Evolutionary conservation across 352 stramenopile species (phyloP), one percentile per base, ranked within the genome.

Genomic region (Pythium scleroteichum): DNA sequence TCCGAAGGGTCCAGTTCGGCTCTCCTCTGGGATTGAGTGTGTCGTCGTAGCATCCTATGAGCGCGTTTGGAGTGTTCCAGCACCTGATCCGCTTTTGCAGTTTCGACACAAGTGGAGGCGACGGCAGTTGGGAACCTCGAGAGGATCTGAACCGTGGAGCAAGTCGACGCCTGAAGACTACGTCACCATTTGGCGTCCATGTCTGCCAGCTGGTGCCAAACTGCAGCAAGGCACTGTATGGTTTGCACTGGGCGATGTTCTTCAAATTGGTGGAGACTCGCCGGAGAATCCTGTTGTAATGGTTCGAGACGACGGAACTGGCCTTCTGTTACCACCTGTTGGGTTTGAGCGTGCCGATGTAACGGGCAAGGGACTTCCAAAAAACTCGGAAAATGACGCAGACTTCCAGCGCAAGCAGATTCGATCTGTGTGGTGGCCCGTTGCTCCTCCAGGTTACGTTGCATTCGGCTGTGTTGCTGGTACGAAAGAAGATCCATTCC

Each of bases 41-140:
- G 62, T 92, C 35, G 71, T 94, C 7, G 78, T 94, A 29, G 63
- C 75, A n/a, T 78, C 82, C 17, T 94, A 88, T 58, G 87, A 95
- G 41, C 81, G 85, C 7, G 50, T 94, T 22, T 95, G 87, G 85
- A 90, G 83, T 57, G 74, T 95, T 14, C 85, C 87, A n/a, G 72
- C 82, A 17, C 71, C 83, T 0, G 85, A 95, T 59, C 87, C 85
- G 10, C 42, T 94, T 27, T 65, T 94, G 13, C 83, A 88, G 48
- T 88, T 89, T 55, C 80, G 83, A 20, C 87, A 88, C 63, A 92
- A 92, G 59, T 95, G 87, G 87, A 67, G 87, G 35, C 92, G 91
- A 23, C 57, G 63, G 9, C 13, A 45, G 7, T 14, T 39, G 2
- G 24, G 44, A 2, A 38, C 71, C 23, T 14, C 4, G 26, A 45